Conservation (phyloP, 192 early-diverging fungal species). For the Gigaspora rosea region DNA sequence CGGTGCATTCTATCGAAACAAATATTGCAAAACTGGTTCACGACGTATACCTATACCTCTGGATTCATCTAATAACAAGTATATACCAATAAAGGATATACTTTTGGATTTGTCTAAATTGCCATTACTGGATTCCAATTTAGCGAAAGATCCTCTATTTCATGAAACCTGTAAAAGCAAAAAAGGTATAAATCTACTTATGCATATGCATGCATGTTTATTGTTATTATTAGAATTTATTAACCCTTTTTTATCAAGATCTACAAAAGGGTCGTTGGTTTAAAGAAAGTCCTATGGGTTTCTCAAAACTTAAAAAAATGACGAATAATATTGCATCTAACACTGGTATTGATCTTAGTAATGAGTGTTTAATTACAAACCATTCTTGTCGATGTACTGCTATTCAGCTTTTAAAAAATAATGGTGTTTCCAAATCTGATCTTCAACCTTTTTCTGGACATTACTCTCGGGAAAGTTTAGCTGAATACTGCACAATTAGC, state of each 20-base stretch:
- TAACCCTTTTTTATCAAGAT: not conserved
- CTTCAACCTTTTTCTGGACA: not conserved
- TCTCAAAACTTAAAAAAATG: not conserved
- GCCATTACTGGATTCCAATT: not conserved
- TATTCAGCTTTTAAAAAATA: not conserved
- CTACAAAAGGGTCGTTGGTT: not conserved
- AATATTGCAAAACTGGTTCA: not conserved
- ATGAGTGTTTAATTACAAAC: not conserved
- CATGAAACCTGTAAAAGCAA: not conserved
- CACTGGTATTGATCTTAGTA: not conserved
- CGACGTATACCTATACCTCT: not conserved
- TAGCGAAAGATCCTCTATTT: not conserved
- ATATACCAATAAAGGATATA: not conserved
- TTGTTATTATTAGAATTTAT: not conserved
- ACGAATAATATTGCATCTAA: not conserved
- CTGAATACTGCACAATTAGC: not conserved
- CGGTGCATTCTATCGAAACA: not conserved
- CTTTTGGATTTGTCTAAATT: not conserved
- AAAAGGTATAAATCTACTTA: not conserved
- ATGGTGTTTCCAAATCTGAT: not conserved
- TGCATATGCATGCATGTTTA: not conserved
- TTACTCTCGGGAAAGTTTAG: not conserved
- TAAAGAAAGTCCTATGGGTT: not conserved
- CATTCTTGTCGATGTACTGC: not conserved
- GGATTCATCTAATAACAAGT: not conserved